Evolutionary conservation across 2,329 filamentous ascomycete genomes (phyloP).

Genomic region (Colletotrichum viniferum): DNA sequence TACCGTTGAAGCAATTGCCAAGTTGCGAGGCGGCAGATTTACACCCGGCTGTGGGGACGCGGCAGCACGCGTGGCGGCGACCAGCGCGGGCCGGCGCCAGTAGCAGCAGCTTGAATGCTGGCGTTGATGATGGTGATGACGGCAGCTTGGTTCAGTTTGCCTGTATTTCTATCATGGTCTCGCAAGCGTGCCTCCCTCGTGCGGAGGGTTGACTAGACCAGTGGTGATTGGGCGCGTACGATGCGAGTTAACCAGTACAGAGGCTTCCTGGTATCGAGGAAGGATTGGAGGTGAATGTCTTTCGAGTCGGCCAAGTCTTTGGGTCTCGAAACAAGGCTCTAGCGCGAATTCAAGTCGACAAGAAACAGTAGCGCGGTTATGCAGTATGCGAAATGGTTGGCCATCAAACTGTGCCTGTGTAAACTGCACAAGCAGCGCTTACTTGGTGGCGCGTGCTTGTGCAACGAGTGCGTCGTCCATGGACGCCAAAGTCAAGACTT

Average conservation of each 20-base stretch:
- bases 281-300: background rate
- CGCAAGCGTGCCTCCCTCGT: background rate
- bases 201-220: background rate
- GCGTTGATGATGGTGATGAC: background rate
- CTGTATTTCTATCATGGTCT: background rate
- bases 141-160: background rate
- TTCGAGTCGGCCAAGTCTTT: background rate
- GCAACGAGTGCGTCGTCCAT: background rate
- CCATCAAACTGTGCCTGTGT: background rate
- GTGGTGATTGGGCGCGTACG: background rate
- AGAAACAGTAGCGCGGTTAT: slow-evolving; percentile 19
- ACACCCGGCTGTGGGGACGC: background rate
- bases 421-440: background rate
- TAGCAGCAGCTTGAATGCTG: background rate
- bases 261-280: background rate
- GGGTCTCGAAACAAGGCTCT: slow-evolving; percentile 16
- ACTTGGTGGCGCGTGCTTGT: background rate
- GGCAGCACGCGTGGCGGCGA: background rate
- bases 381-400: slow-evolving; percentile 6
- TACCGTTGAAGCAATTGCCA: slow-evolving; percentile 1
- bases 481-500: background rate
- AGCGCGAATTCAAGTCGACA: slow-evolving; percentile 1
- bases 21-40: slow-evolving; percentile 1
- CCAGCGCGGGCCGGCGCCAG: background rate
- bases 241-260: background rate